Base-by-base conservation (phyloP, 352 stramenopile genomes). In the Pythium brassicae region DNA sequence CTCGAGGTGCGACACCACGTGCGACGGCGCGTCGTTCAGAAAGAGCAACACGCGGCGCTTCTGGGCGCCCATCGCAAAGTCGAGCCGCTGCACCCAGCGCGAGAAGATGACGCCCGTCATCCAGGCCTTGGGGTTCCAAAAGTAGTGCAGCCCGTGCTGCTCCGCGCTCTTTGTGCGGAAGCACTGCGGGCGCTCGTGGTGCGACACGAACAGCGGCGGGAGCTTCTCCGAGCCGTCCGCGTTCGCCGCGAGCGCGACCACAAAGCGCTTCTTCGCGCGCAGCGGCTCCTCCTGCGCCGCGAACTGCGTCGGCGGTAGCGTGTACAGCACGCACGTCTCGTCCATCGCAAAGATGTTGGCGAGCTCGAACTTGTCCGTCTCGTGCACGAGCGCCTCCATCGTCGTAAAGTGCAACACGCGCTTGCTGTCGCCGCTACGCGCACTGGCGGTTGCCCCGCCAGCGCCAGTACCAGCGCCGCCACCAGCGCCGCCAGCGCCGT, bases 31-130 rank as follows among this genome's bases (percentile, higher is more conserved):
- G 19, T 92, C 78, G 61, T 90, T 89, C 25, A 94, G 68, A 29
- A 94, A 74, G 2, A 94, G 62, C 56, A 94, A 53, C 53, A 94
- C 89, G 53, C 72, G 71, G 42, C 83, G 83, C 55, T 90, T 88
- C 56, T 91, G 77, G 22, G 68, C 80, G 22, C 67, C 70, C 83
- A 94, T 94, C 19, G 78, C 65, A 48, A 87, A 87, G 60, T 94
- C 83, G 10, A 94, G 62, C 12, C 80, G 79, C 62, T 91, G 79
- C 34, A 94, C 68, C 81, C 79, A 94, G 20, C 81, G 78, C 27
- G 82, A 90, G 59, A 94, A 94, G 48, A 92, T 84, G 11, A 92
- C 78, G 11, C 82, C 83, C 6, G 81, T 94, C 74, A 94, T 84
- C 79, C 80, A 90, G 17, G 81, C 80, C 57, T 89, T 90, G 61